A percentile compares a stretch with the other conserved stretches of the same genome.
Evolutionary conservation across 2,329 filamentous ascomycete genomes (phyloP).

Genomic region (Botrytis galanthina): DNA sequence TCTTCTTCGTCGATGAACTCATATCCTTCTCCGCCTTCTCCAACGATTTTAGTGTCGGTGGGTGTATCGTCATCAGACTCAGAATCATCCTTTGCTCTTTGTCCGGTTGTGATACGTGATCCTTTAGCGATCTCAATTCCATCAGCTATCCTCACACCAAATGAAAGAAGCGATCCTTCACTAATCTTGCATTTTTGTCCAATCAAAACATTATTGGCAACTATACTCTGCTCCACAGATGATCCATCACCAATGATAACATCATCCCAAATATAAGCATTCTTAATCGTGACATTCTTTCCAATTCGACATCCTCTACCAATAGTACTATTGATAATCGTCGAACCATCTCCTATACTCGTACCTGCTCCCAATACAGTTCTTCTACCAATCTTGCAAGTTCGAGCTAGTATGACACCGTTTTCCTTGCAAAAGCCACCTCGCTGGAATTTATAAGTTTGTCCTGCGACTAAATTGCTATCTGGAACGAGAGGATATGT

Average conservation of each 20-base stretch:
- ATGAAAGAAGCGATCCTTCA: conserved; percentile 75
- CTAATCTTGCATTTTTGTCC: conserved; percentile 69
- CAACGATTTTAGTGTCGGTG: conserved; percentile 54
- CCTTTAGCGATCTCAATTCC: conserved; percentile 46
- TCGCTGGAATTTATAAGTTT: conserved; percentile 70
- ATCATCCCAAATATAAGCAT: conserved; percentile 87
- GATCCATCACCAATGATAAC: conserved; percentile 73
- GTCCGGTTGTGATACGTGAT: conserved; percentile 44
- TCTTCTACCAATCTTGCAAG: conserved; percentile 65
- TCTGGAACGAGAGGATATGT: conserved; percentile 87
- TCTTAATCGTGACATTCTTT: conserved; percentile 72
- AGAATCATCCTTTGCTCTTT: conserved; percentile 42
- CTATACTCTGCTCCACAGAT: conserved; percentile 67
- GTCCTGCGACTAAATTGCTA: conserved; percentile 75
- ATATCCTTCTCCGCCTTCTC: conserved; percentile 57
- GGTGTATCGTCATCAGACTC: conserved; percentile 36
- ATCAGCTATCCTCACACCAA: conserved; percentile 69
- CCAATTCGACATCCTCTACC: conserved; percentile 86
- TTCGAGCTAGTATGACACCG: conserved; percentile 69
- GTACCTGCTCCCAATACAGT: conserved; percentile 77
- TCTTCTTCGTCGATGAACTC: conserved; percentile 61
- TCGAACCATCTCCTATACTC: conserved; percentile 68
- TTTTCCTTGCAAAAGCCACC: conserved; percentile 76
- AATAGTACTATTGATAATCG: conserved; percentile 73
- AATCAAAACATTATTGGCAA: conserved; percentile 70